Percentiles rank a stretch among this genome's conserved stretches.
phyloP scores from a whole-genome alignment of 306 rosid genomes.

The Quercus glauca region DNA sequence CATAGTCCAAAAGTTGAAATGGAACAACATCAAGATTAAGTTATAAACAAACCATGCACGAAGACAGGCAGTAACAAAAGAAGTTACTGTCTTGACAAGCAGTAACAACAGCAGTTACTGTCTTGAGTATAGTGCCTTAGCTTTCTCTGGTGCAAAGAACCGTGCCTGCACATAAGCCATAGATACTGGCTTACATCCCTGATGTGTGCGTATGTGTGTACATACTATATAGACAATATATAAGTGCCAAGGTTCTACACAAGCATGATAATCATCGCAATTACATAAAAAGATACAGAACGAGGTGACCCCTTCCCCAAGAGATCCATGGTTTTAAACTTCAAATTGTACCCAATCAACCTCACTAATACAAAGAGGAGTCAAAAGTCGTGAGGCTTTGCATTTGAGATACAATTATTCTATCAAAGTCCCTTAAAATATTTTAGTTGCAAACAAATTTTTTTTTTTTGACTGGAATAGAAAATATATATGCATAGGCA shows the following conservation, averaged over 20 bases:
- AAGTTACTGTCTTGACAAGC: background rate
- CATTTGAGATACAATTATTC: too few species aligned
- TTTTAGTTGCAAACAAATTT: too few species aligned
- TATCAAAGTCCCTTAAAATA: too few species aligned
- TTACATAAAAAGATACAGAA: background rate
- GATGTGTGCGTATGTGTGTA: background rate
- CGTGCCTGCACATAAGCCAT: conserved; percentile 56
- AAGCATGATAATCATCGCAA: background rate
- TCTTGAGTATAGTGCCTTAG: conserved; percentile 73
- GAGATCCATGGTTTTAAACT: too few species aligned
- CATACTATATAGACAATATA: too few species aligned
- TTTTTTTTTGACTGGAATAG: too few species aligned
- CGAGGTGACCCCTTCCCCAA: too few species aligned
- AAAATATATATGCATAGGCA: too few species aligned
- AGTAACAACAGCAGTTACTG: background rate
- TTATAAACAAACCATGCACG: background rate
- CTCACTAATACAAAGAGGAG: too few species aligned
- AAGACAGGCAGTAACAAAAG: background rate
- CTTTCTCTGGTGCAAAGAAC: conserved; percentile 83
- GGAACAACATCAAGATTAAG: background rate
- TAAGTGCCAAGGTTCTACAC: background rate
- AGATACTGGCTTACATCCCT: background rate
- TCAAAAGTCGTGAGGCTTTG: too few species aligned
- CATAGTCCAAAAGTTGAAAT: background rate
- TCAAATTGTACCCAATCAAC: too few species aligned